phyloP scores from a whole-genome alignment of 495 filamentous ascomycete genomes.

The Hypoxylon perforatum region DNA sequence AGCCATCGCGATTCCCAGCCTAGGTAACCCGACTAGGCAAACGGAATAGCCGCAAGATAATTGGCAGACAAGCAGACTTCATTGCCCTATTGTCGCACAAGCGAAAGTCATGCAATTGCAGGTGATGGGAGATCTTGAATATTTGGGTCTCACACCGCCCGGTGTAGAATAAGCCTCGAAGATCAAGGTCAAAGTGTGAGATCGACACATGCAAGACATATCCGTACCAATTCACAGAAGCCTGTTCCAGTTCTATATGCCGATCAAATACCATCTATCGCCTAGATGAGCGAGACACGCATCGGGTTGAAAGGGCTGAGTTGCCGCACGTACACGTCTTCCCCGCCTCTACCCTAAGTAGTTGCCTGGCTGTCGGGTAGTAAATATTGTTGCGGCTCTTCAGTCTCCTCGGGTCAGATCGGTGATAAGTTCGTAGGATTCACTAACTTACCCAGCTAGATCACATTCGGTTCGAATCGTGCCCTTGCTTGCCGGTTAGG shows the following conservation, averaged over 20 bases:
- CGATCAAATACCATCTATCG: constrained; percentile 32
- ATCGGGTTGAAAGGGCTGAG: too few species aligned
- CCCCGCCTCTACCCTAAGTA: too few species aligned
- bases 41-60: neutral
- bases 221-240: constrained; percentile 18
- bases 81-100: too few species aligned
- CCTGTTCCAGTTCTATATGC: constrained; percentile 20
- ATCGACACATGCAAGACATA: constrained; percentile 15
- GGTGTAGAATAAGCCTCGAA: neutral
- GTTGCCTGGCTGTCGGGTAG: too few species aligned
- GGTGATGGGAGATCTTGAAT: neutral
- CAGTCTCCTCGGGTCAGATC: too few species aligned
- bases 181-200: constrained; percentile 27
- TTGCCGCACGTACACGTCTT: too few species aligned
- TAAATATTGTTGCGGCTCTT: too few species aligned
- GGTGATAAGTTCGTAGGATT: too few species aligned
- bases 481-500: too few species aligned
- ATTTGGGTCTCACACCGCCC: constrained; percentile 5
- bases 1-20: neutral
- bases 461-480: too few species aligned
- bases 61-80: too few species aligned
- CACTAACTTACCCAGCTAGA: too few species aligned
- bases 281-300: neutral
- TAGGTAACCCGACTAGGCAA: neutral
- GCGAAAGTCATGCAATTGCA: constrained; percentile 10